Base-by-base conservation (phyloP, 129 eudicot genomes). In the Helianthus tuberosus region DNA sequence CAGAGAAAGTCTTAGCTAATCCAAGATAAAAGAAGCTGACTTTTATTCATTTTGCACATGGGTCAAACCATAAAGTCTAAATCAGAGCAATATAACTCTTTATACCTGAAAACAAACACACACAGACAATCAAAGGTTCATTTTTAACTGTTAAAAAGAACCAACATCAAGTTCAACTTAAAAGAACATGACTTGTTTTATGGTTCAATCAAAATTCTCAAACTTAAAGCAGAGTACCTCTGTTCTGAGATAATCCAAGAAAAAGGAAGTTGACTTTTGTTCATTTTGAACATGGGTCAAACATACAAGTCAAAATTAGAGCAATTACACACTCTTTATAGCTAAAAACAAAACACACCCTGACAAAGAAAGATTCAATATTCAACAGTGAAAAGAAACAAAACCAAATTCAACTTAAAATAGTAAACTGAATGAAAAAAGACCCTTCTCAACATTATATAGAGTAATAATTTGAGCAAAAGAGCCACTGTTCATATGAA, bases 211-310 rank as follows among this genome's bases (percentile, higher is more conserved):
- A 15, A 48, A 29, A 47, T 13, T 32, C 17, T 47, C 35, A 47
- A 64, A 50, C 32, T 2, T 63, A 35, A 51, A 50, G 52, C 78
- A 48, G 50, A 63, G 35, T 68, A 43, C 35, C 57, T 46, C 57
- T 66, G 39, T 46, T 12, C 51, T 17, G 16, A 62, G 47, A 1
- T 32, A 32, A 32, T 32, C 36, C 2, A 32, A 32, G 4, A 32
- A 32, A 32, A 32, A 32, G 2, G 36, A 2, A 32, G 36, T 3
- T 32, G 36, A 32, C 36, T 32, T 32, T 32, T 32, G 36, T 5
- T 32, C 2, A 32, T 32, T 32, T 32, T 32, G 36, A 32, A 3
- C 36, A 32, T 32, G 32, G 2, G 32, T 27, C 32, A 27, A 27
- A 27, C 32, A 1, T 27, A 27, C 2, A 32, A 2, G 36, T 32